Base-by-base conservation (phyloP, 2,329 filamentous ascomycete species). In the Pseudogymnoascus sp. region DNA sequence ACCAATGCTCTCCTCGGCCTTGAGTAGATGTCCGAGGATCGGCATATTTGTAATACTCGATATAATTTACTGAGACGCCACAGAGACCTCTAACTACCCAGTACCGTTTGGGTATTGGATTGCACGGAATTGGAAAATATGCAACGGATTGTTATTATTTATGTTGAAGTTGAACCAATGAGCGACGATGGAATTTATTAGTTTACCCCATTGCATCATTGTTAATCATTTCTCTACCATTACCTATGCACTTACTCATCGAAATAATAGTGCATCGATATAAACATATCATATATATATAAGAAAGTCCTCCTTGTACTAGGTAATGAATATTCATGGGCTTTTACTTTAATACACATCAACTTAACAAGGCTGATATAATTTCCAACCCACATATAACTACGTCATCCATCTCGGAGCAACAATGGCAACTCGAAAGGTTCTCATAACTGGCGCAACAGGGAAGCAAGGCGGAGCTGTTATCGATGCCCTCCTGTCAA, bases 391-490 rank as follows among this genome's bases (percentile, higher is more conserved):
- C 11, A 8, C n/a, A 41, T 7, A 40, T 18, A 41, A 41, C 38
- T 18, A 16, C n/a, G n/a, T 41, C 16, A 16, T 18, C 38, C n/a
- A 16, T 9, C 2, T 18, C n/a, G 4, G 28, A 18, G 38, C 38
- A 41, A 41, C 16, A 41, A 41, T 41, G 38, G 38, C 38, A 12
- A 21, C 49, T 28, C 28, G 28, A 60, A 40, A 37, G 8, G 67
- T 77, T 45, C 70, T 78, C 14, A 67, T 78, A 23, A 74, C 71
- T 7, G 75, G 76, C 5, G 75, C 75, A 14, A 78, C 75, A 5
- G 76, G 77, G 28, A 77, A 77, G 63, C 76, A 78, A 68, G 77
- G 76, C 4, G 71, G 72, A 3, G 70, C 73, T 2, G 65, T 77
- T 2, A 70, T 78, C 31, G 63, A 70, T 5, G 69, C 69, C 21